Percentiles rank a stretch among this genome's conserved stretches.
Conservation (phyloP, 2,329 filamentous ascomycete genomes). For the Alternaria alternata region DNA sequence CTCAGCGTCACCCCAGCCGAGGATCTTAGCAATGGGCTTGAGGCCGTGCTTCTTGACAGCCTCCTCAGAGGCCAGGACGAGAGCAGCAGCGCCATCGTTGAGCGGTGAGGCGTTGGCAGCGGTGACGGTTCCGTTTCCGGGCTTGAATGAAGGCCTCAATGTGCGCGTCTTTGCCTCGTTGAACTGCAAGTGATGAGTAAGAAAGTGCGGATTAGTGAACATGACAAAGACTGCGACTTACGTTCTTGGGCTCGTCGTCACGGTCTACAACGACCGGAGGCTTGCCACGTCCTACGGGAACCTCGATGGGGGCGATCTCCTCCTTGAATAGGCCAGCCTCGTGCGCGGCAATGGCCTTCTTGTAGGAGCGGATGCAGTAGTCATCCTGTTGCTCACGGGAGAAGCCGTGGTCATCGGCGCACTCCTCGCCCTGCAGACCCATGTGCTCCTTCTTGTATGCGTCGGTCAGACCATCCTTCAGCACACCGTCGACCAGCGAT, state of each 20-base stretch:
- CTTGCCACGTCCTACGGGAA: conserved; percentile 90
- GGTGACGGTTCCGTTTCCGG: conserved; percentile 86
- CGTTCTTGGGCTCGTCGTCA: conserved; percentile 96
- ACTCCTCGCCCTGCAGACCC: conserved; percentile 92
- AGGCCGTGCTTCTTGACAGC: conserved; percentile 91
- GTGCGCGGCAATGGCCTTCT: conserved; percentile 88
- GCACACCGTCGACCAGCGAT: conserved; percentile 85
- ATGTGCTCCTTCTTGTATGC: conserved; percentile 97
- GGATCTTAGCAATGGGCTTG: conserved; percentile 94
- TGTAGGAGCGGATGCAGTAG: conserved; percentile 94
- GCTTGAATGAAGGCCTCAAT: conserved; percentile 79
- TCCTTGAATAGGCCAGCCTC: conserved; percentile 80
- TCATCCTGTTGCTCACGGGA: conserved; percentile 88
- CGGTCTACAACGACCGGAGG: conserved; percentile 79
- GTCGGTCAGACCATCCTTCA: conserved; percentile 94
- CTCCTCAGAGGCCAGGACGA: conserved; percentile 92
- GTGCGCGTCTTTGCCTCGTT: conserved; percentile 61
- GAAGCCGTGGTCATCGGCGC: conserved; percentile 82
- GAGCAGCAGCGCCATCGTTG: conserved; percentile 90
- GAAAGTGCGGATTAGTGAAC: conserved; percentile 17
- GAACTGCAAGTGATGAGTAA: conserved; percentile 50
- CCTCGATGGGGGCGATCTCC: conserved; percentile 90
- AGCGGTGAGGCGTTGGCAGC: conserved; percentile 96
- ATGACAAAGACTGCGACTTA: conserved; percentile 47
- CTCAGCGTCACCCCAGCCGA: conserved; percentile 95